Base-by-base conservation (phyloP, 1,284 basidiomycete genomes). In the Chalciporus sp. region DNA sequence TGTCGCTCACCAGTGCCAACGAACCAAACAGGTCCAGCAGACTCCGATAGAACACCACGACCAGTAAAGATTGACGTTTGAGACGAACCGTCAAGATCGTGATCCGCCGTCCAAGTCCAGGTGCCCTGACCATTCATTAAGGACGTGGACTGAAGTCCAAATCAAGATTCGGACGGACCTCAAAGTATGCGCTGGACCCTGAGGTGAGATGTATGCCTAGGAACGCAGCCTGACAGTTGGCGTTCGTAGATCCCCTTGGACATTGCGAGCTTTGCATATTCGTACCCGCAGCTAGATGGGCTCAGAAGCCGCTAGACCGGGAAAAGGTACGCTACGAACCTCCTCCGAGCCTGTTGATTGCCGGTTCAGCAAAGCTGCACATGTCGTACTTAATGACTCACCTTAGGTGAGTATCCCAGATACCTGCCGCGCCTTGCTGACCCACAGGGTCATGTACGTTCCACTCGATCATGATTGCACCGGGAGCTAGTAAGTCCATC, bases 31-130 rank as follows among this genome's bases (percentile, higher is more conserved):
- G 86, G 86, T 0, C 86, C 86, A 26, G 75, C 74, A 0, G 84
- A 86, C 67, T 92, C 83, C 9, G 87, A 86, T 9, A 90, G 73
- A 20, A 92, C 79, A 23, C 90, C 90, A 19, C 90, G 82, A 3
- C 85, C 88, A 41, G 80, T 83, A 63, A 79, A 90, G 17, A 88
- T 58, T 11, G 80, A 79, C 43, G 87, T 69, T 62, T 88, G 82
- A 4, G 72, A 62, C 28, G 69, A 59, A 8, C 71, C 61, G 62
- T 86, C 84, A 17, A 86, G 68, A 54, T 86, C 82, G 60, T 92
- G 90, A 62, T 92, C 88, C 4, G 88, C 88, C 16, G 84, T 76
- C 90, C 90, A 92, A 7, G 88, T 79, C 87, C 88, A 90, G 7
- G 79, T 79, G 39, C 82, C 84, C 76, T 83, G 45, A 7, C 16